These are phyloP conservation scores for Lepraria neglecta DNA, from an alignment of 495 filamentous ascomycete genomes.

Conservation along the genomic window DNA sequence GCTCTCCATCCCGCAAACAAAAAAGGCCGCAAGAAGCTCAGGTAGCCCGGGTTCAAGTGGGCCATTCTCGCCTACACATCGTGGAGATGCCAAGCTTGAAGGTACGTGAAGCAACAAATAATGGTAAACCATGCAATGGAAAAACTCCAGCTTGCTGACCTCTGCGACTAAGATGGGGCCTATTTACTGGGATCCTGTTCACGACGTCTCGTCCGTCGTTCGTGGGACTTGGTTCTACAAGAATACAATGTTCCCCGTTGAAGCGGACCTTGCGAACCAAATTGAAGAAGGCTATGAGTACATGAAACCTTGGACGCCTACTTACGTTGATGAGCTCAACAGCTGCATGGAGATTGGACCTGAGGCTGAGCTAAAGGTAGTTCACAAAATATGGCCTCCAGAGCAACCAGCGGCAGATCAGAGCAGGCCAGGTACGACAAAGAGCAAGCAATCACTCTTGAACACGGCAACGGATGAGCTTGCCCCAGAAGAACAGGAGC, in stretches of 20 bases:
- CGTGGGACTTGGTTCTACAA: conserved; percentile 96
- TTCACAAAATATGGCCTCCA: conserved; percentile 68
- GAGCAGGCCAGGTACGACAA: conserved; percentile 31
- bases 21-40: conserved; percentile 21
- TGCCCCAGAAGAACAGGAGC: conserved; percentile 16
- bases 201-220: conserved; percentile 75
- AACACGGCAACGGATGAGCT: conserved; percentile 18
- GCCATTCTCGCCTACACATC: conserved; percentile 64
- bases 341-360: conserved; percentile 88
- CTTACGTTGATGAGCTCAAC: conserved; percentile 87
- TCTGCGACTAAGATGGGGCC: conserved; percentile 79
- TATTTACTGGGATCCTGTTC: conserved; percentile 96
- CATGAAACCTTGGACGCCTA: conserved; percentile 82
- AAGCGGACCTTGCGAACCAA: conserved; percentile 83
- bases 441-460: conserved; percentile 22
- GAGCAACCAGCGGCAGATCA: conserved; percentile 38
- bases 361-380: conserved; percentile 83
- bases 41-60: conserved; percentile 57
- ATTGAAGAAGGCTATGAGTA: conserved; percentile 83
- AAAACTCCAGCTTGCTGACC: conserved; percentile 35
- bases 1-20: conserved; percentile 16
- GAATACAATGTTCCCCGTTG: conserved; percentile 86
- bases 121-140: neutral
- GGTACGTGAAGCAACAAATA: conserved; percentile 28
- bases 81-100: conserved; percentile 49